Evolutionary conservation across 2,329 filamentous ascomycete species (phyloP), one percentile per base, ranked within the genome.

Genomic region (Cryphonectria parasitica): DNA sequence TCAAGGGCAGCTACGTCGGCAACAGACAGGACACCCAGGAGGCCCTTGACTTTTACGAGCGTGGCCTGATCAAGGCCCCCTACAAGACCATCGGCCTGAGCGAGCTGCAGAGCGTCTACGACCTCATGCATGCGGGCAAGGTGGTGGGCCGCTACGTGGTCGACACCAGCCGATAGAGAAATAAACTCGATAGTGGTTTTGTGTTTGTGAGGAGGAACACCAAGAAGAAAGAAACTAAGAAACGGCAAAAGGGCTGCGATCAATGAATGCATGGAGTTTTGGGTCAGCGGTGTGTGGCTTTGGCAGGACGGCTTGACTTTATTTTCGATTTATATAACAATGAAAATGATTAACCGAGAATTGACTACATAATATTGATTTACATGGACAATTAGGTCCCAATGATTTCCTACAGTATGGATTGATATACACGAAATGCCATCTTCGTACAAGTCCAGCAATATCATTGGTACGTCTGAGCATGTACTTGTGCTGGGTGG

Each of bases 1-100:
- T 98, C 86, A 93, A 93, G 85, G 95, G 95, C 72, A 94, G 90
- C 76, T 98, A 98, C 79, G 95, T 98, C 75, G 95, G 95, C 70
- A 98, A 97, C 85, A 89, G 95, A 75, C 90, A 92, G 79, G 95
- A 98, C 80, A 91, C 90, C 0, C 88, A 90, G 67, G 95, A 98
- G 85, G 95, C 95, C 2, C 86, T 98, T 73, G 95, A 98, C 75
- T 98, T 98, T 85, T 98, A 89, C 86, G 84, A 87, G 70, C 87
- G 92, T 31, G 95, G 95, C 22, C 83, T 97, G 74, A 95, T 98
- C 87, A 91, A 93, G 79, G 90, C 90, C 6, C 95, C 95, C 10
- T 96, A 88, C 88, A 97, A 97, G 90, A 88, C 89, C 10, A 90
- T 94, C 67, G 93, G 94, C 19, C 85, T 98, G 72, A 91, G 90